A percentile compares a stretch with the other conserved stretches of the same genome.
Conservation (phyloP, 75 land plant species). For the Adiantum capillusveneris region DNA sequence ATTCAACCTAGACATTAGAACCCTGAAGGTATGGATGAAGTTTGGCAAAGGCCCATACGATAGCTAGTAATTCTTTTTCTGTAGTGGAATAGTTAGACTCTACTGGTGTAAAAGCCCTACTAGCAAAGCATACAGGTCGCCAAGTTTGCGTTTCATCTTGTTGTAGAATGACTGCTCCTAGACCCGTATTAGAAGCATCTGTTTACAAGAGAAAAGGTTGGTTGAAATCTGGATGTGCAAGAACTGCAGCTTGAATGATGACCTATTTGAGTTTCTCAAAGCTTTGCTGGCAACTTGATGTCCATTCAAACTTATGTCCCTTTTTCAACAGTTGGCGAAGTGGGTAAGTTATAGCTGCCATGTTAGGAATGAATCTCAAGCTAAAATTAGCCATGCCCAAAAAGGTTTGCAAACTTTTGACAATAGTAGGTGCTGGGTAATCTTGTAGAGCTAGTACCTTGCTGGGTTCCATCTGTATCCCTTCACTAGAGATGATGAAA, state of each 20-base stretch:
- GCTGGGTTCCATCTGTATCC: not conserved
- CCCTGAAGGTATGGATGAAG: slow-evolving; percentile 6
- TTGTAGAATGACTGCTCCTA: not conserved
- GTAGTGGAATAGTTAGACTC: slow-evolving; percentile 8
- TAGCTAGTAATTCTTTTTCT: slow-evolving; percentile 4
- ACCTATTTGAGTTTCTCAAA: not conserved
- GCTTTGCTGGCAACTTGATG: not conserved
- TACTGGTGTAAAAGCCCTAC: not conserved
- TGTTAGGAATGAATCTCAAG: not conserved
- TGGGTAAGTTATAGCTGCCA: slow-evolving; percentile 1
- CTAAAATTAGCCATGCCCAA: not conserved
- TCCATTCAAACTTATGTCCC: not conserved
- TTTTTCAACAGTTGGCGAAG: not conserved
- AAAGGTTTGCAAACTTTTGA: too few relatives aligned
- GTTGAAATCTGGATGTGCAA: not conserved
- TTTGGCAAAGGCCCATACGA: slow-evolving; percentile 6
- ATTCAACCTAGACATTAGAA: not conserved
- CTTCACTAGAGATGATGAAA: not conserved
- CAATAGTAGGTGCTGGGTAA: too few relatives aligned
- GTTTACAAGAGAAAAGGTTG: not conserved
- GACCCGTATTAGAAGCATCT: too few relatives aligned
- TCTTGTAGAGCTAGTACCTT: not conserved
- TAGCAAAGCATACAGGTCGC: not conserved
- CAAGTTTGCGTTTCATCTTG: not conserved
- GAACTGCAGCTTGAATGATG: not conserved